Evolutionary conservation across 148 eudicot species (phyloP), one percentile per base, ranked within the genome.

Genomic region (Chenopodium suecicum): DNA sequence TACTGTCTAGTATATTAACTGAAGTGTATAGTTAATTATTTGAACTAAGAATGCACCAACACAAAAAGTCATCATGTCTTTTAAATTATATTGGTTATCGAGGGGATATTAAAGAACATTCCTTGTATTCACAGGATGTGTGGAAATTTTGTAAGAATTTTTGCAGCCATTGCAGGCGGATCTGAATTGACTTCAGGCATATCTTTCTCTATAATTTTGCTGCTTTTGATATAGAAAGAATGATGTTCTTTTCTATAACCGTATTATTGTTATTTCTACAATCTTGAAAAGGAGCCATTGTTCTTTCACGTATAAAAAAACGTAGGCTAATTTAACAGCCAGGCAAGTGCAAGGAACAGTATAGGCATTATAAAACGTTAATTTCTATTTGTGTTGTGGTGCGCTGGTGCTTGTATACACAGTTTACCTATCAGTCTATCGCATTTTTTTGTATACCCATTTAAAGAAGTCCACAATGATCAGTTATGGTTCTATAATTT

Each of bases 1-100:
- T 27, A 27, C 29, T 27, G 29, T 79, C 16, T 71, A 75, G n/a
- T 70, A 22, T 72, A 69, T 27, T 69, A 68, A 75, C 63, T 67
- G 58, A 56, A 83, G 58, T 4, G 22, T 73, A n/a, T 72, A 31
- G 52, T 9, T 25, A 74, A 50, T n/a, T 47, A 29, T 10, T 25
- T 72, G 41, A 52, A 70, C 13, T 71, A 22, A 29, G 27, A 79
- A 73, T 54, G 34, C 16, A 47, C 66, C 37, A 58, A 19, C 63
- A 58, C 52, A 58, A 73, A 47, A 3, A 2, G 9, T 23, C 54
- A 13, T 23, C 22, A 1, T 62, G n/a, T 48, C 37, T 47, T 27
- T 27, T 27, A 27, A 27, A 27, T 27, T 0, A 27, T 37, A 37
- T 37, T 6, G 41, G 41, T 5, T 37, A 4, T 6, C 7, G 6